Percentiles rank a stretch among this genome's conserved stretches.
These are phyloP conservation scores for Fusarium drepaniforme DNA, from an alignment of 2,329 filamentous ascomycete species.

Conservation along the genomic window DNA sequence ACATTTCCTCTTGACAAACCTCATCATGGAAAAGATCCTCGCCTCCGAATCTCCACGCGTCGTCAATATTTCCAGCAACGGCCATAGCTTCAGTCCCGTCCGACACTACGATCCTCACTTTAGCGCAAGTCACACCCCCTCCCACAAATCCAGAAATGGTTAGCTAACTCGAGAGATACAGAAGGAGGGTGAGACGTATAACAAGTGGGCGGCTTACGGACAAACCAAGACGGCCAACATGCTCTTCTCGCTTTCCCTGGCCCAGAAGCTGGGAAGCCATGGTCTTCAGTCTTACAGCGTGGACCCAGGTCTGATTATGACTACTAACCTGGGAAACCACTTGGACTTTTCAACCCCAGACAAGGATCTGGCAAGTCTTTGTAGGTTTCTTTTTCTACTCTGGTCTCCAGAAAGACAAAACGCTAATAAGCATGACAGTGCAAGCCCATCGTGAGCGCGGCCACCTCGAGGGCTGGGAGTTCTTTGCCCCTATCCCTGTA, in stretches of 20 bases:
- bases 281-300: constrained; percentile 50
- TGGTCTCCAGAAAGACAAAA: fast-evolving
- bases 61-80: constrained; percentile 55
- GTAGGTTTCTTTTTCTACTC: constrained; percentile 17
- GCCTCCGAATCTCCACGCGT: constrained; percentile 50
- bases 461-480: constrained; percentile 39
- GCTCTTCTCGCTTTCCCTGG: constrained; percentile 48
- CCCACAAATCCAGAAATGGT: not conserved
- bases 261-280: constrained; percentile 47
- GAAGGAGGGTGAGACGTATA: constrained; percentile 47
- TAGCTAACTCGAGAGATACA: constrained; percentile 20
- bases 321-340: constrained; percentile 37
- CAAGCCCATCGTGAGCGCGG: constrained; percentile 38
- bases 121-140: constrained; percentile 31
- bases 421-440: constrained; percentile 6
- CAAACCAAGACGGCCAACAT: constrained; percentile 55
- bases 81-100: constrained; percentile 46
- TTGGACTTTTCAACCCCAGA: constrained; percentile 32
- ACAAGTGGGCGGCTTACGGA: constrained; percentile 51
- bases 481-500: constrained; percentile 32
- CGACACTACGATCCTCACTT: constrained; percentile 51
- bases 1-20: constrained; percentile 60
- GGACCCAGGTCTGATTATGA: constrained; percentile 48
- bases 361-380: constrained; percentile 27
- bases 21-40: constrained; percentile 58